Conservation (phyloP, 129 eudicot species). For the Flaveria robusta region DNA sequence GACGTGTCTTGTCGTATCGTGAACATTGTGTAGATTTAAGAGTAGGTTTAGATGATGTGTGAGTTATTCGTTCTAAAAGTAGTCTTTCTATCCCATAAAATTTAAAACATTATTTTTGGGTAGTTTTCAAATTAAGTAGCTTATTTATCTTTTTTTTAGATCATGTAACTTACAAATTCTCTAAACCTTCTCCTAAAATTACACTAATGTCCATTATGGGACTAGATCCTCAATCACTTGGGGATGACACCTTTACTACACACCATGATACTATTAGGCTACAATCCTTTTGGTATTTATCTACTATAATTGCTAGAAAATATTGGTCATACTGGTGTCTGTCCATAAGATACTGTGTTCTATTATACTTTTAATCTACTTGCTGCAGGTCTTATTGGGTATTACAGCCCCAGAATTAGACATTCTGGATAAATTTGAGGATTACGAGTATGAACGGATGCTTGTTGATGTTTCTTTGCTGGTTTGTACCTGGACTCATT, state of each 20-base stretch:
- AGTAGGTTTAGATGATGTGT: too few relatives aligned
- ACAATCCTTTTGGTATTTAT: background rate
- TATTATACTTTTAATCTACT: background rate
- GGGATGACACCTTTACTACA: too few relatives aligned
- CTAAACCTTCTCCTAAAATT: too few relatives aligned
- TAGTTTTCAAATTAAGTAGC: background rate
- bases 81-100: conserved; percentile 10
- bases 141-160: too few relatives aligned
- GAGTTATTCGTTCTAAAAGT: background rate
- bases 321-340: background rate
- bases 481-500: conserved; percentile 44
- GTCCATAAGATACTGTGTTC: background rate
- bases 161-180: too few relatives aligned
- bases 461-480: conserved; percentile 55
- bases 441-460: conserved; percentile 75
- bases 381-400: conserved; percentile 68
- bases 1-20: too few relatives aligned
- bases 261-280: too few relatives aligned
- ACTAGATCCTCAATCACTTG: too few relatives aligned
- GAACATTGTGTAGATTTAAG: too few relatives aligned
- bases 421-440: conserved; percentile 82
- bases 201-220: too few relatives aligned
- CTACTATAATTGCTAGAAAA: background rate
- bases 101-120: too few relatives aligned
- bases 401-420: conserved; percentile 66